These are phyloP conservation scores for Aethionema arabicum DNA, from an alignment of 345 rosid species.

Conservation along the genomic window DNA sequence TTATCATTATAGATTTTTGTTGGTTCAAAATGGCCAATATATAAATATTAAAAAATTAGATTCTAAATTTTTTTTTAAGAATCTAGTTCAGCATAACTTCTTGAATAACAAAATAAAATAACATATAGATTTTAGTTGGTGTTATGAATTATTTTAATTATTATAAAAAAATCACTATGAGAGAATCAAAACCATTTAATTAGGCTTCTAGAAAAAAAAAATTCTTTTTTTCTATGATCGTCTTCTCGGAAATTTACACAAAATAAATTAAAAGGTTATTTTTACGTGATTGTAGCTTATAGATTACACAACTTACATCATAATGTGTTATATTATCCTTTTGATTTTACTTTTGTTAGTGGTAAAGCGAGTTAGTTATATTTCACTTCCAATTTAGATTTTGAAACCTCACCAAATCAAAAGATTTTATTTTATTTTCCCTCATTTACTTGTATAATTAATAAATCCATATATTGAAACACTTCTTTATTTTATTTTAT, in stretches of 20 bases:
- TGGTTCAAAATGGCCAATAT: no score
- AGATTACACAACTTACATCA: slow-evolving; percentile 26
- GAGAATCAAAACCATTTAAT: background rate
- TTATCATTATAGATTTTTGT: no score
- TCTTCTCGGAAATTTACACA: slow-evolving; percentile 3
- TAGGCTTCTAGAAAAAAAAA: background rate
- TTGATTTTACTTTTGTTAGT: slow-evolving; percentile 21
- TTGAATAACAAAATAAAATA: no score
- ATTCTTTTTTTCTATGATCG: background rate
- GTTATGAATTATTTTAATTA: background rate
- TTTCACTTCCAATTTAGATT: slow-evolving; percentile 21
- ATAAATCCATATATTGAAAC: background rate
- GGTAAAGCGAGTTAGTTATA: slow-evolving; percentile 22
- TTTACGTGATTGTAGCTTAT: slow-evolving; percentile 3
- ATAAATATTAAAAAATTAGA: no score
- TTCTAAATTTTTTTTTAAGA: no score
- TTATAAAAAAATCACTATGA: background rate
- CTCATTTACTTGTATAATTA: background rate
- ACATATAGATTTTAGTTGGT: background rate
- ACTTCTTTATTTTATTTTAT: background rate
- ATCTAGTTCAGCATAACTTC: no score
- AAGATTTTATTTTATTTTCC: background rate
- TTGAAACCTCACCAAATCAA: slow-evolving; percentile 6
- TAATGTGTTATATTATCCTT: slow-evolving; percentile 24
- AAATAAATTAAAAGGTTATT: background rate